phyloP scores from a whole-genome alignment of 495 filamentous ascomycete genomes.

The Penicillium chermesinum region DNA sequence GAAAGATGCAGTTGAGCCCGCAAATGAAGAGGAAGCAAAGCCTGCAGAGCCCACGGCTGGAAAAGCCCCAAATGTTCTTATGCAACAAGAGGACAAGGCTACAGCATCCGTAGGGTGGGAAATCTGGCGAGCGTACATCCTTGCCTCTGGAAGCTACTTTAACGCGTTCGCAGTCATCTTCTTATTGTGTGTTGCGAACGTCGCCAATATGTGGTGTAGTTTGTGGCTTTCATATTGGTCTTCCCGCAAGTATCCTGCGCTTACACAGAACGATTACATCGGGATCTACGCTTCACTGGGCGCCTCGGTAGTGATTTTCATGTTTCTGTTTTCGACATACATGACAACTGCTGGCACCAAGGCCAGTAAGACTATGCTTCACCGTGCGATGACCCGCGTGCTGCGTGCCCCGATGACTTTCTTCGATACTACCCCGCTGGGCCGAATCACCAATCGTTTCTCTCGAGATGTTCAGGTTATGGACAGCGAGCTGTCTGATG shows the following conservation, averaged over 20 bases:
- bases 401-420: slow-evolving; percentile 93
- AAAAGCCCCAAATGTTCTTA: slow-evolving; percentile 60
- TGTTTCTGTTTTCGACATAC: slow-evolving; percentile 73
- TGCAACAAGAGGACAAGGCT: slow-evolving; percentile 88
- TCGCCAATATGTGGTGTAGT: slow-evolving; percentile 77
- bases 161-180: slow-evolving; percentile 60
- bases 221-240: slow-evolving; percentile 96
- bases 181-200: slow-evolving; percentile 66
- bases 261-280: slow-evolving; percentile 66
- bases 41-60: slow-evolving; percentile 52
- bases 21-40: slow-evolving; percentile 34
- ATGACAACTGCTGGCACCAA: slow-evolving; percentile 60
- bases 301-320: slow-evolving; percentile 63
- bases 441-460: slow-evolving; percentile 96
- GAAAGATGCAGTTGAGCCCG: slow-evolving; percentile 19
- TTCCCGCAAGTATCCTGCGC: slow-evolving; percentile 53
- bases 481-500: slow-evolving; percentile 88
- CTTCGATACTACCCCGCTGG: slow-evolving; percentile 94
- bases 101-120: slow-evolving; percentile 76
- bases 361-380: slow-evolving; percentile 76
- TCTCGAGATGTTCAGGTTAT: slow-evolving; percentile 92
- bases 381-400: slow-evolving; percentile 72
- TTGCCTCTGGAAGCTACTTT: slow-evolving; percentile 70
- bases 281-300: slow-evolving; percentile 81
- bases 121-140: slow-evolving; percentile 76